Evolutionary conservation across 768 basidiomycete species (phyloP).

Genomic region (Trametes maxima): DNA sequence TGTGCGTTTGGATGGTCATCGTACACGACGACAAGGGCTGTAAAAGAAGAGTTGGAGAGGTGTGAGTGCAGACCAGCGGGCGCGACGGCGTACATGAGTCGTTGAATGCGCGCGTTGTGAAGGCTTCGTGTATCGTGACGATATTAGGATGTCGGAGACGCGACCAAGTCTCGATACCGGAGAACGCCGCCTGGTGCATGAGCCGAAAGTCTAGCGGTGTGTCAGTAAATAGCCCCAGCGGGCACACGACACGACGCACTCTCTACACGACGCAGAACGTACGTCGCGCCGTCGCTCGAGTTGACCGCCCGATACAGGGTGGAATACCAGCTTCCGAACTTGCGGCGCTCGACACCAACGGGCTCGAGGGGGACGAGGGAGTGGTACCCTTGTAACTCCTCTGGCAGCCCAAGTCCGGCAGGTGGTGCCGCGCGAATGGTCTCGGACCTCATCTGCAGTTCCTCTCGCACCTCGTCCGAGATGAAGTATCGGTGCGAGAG

Average conservation of each 20-base stretch:
- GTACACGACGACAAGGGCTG: conserved; percentile 87
- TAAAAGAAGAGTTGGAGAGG: conserved; percentile 32
- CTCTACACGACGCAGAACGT: conserved; percentile 83
- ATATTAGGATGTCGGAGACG: conserved; percentile 84
- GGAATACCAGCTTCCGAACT: conserved; percentile 81
- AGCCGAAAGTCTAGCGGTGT: conserved; percentile 73
- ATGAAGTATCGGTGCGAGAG: conserved; percentile 75
- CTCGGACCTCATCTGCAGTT: conserved; percentile 55
- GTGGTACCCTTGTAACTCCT: conserved; percentile 91
- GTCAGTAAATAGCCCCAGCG: not conserved
- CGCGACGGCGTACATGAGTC: conserved; percentile 73
- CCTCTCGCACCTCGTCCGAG: conserved; percentile 72
- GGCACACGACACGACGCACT: conserved; percentile 49
- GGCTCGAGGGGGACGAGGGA: conserved; percentile 79
- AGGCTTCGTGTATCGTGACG: conserved; percentile 84
- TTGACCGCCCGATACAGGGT: conserved; percentile 84
- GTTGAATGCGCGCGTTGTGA: conserved; percentile 90
- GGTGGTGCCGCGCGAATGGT: conserved; percentile 39
- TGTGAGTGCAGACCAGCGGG: conserved; percentile 7
- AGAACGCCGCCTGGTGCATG: conserved; percentile 79
- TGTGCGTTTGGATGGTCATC: conserved; percentile 84
- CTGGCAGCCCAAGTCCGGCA: conserved; percentile 65
- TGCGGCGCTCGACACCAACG: conserved; percentile 59
- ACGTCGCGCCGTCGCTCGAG: conserved; percentile 73
- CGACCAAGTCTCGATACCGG: conserved; percentile 83